Base-by-base conservation (phyloP, 371 early-diverging fungal genomes). In the Apophysomyces ossiformis region DNA sequence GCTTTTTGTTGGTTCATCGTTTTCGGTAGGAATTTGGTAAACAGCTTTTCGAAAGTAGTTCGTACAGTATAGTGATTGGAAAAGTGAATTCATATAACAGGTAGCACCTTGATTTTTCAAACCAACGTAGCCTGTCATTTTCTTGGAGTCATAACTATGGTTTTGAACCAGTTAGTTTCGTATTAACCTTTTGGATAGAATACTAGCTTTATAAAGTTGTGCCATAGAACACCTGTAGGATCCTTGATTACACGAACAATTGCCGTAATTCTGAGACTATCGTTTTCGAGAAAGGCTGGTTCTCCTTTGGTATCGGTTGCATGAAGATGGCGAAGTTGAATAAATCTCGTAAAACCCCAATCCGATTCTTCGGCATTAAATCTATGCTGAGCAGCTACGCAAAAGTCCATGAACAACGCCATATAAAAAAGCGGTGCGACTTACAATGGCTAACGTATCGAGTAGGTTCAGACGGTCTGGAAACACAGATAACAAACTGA, bases 81-180 rank as follows among this genome's bases (percentile, higher is more conserved):
- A 87, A 13, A 99, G 85, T 50, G 99, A 96, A 85, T 99, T 99
- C 94, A 99, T 95, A 77, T 99, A 99, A 84, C 99, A 99, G 0
- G 99, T 99, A 1, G 99, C 99, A 11, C 99, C 99, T 75, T 99
- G 97, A 78, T 99, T 99, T 62, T 90, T 90, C 64, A 99, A 79
- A 0, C 99, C 99, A 26, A 98, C 94, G 74, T 86, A 94, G 9
- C 99, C 98, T 11, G 98, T 97, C 73, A 89, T 87, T 60, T 89
- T 87, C 73, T 93, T 93, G 35, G 98, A 95, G 73, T 95, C 94
- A 70, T 91, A 96, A 69, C 91, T 92, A 57, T 38, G 18, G 46
- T 8, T 9, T 7, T 67, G 71, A 35, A 63, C 65, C 32, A 26
- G 35, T 71, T 63, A 63, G 9, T 4, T 7, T 21, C 4, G 7